Evolutionary conservation across 345 rosid species (phyloP).

Genomic region (Kernera saxatilis): DNA sequence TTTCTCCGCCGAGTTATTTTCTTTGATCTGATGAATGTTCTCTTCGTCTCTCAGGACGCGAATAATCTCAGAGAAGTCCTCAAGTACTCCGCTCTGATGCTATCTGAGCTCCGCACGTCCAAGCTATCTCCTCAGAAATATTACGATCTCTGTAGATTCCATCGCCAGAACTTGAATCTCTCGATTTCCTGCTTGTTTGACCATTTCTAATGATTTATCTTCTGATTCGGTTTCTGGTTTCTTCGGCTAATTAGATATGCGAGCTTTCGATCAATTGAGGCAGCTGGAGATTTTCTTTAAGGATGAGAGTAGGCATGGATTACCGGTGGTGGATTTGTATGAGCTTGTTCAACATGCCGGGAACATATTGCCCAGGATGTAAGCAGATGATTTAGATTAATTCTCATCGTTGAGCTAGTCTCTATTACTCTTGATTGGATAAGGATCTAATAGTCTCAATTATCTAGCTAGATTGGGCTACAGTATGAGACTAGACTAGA

Average conservation of each 20-base stretch:
- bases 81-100: conserved; percentile 85
- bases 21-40: background rate
- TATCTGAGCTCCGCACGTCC: conserved; percentile 90
- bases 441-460: background rate
- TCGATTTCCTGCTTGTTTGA: conserved; percentile 12
- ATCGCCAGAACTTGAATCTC: conserved; percentile 5
- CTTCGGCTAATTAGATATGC: conserved; percentile 48
- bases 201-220: background rate
- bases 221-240: conserved; percentile 2
- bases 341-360: conserved; percentile 98
- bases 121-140: conserved; percentile 89
- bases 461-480: background rate
- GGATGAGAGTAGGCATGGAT: conserved; percentile 77
- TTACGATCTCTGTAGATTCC: conserved; percentile 67
- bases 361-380: conserved; percentile 85
- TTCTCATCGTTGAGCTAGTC: background rate
- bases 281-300: conserved; percentile 78
- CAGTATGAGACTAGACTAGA: background rate
- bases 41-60: conserved; percentile 48
- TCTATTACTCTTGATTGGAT: background rate
- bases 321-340: conserved; percentile 68
- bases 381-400: conserved; percentile 22
- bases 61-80: conserved; percentile 83
- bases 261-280: conserved; percentile 86
- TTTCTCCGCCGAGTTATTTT: background rate